Base-by-base conservation (phyloP, 75 land plant genomes). In the Sequoia sempervirens region DNA sequence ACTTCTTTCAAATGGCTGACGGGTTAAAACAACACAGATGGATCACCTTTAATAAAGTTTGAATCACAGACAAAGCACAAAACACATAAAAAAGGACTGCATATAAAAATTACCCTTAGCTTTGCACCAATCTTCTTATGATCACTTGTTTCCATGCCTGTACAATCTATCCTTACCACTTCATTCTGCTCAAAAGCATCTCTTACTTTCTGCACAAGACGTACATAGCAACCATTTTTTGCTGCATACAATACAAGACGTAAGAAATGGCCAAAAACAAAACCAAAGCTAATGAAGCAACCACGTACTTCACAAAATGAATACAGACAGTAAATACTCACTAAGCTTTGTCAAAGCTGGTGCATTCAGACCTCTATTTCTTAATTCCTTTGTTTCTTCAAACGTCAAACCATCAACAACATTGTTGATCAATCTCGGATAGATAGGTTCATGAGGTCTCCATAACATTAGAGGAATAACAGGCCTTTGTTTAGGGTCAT, bases 81-180 rank as follows among this genome's bases (percentile, higher is more conserved):
- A 56, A 78, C 53, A 50, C 47, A 87, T 32, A 17, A 75, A 47
- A 82, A 36, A 20, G 36, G 17, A 66, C 23, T 17, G 40, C 58
- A 7, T 28, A 40, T 45, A 23, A 43, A 56, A 30, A 58, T 12
- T 87, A 96, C 99, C 95, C 90, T 90, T 56, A 96, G 84, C 83
- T 96, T 96, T 82, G 89, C 93, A 37, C 99, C 99, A 75, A 96
- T 95, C 88, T 85, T 93, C 86, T 92, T 96, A 88, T 90, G 92
- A 85, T 95, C 97, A 87, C 90, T 91, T 20, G 84, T 85, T 13
- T 92, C 93, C 61, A 91, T 85, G 80, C 90, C 87, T 7, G 83
- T 75, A 85, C 99, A 96, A 68, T 96, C 99, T 40, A 96, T 86
- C 79, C 93, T 91, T 58, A 95, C 93, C 0, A 96, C 92, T 50